Evolutionary conservation across 768 basidiomycete genomes (phyloP).

Genomic region (Kwoniella shandongensis): DNA sequence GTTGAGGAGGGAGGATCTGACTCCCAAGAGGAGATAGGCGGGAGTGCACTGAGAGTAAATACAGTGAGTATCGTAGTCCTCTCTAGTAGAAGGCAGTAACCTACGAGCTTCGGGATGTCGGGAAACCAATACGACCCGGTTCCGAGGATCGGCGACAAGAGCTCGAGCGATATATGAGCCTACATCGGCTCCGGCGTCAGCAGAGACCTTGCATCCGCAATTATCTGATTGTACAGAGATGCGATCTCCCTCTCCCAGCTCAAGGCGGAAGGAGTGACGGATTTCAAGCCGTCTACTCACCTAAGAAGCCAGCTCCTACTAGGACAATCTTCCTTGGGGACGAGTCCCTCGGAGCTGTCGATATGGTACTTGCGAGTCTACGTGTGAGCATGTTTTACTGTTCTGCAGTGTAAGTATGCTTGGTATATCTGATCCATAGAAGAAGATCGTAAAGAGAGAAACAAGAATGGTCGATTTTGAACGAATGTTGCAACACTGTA

Average conservation of each 20-base stretch:
- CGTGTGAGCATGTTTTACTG: conserved; percentile 19
- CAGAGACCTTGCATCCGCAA: no score
- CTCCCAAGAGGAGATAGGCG: conserved; percentile 42
- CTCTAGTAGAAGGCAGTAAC: conserved; percentile 42
- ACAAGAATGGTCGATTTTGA: no score
- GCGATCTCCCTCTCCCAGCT: no score
- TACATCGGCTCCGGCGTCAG: conserved; percentile 40
- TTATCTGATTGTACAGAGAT: no score
- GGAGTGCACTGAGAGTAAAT: conserved; percentile 50
- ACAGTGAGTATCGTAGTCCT: conserved; percentile 1
- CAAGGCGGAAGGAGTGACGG: no score
- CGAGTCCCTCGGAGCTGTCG: conserved; percentile 1
- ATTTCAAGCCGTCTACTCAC: conserved; percentile 48
- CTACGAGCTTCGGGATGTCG: conserved; percentile 59
- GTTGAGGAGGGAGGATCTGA: conserved; percentile 56
- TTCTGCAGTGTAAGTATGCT: no score
- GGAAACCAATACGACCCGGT: conserved; percentile 64
- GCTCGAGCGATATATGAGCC: conserved; percentile 65
- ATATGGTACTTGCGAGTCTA: conserved; percentile 23
- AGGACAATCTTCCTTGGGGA: conserved; percentile 54
- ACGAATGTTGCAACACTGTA: no score
- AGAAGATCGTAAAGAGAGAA: no score
- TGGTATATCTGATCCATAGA: no score
- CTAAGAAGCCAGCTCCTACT: conserved; percentile 62
- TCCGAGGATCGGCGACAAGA: conserved; percentile 56